These are phyloP conservation scores for Stipa capillata DNA, from an alignment of 176 grass and related monocot species.

Conservation along the genomic window DNA sequence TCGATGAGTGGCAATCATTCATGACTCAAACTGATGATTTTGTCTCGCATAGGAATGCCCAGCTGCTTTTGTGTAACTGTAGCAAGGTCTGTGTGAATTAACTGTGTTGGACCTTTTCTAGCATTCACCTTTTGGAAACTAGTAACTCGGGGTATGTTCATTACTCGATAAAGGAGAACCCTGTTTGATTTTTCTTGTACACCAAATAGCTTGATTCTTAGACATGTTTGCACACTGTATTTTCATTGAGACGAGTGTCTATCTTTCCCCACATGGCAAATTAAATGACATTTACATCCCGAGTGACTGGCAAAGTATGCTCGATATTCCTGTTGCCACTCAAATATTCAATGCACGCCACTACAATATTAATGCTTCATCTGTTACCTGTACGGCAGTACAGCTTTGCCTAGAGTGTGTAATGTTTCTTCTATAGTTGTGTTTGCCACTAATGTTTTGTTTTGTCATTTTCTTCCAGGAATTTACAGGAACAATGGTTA, in stretches of 20 bases:
- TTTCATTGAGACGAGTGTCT: not conserved
- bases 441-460: not conserved
- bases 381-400: not conserved
- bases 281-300: not conserved
- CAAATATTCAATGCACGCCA: not conserved
- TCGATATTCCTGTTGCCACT: not conserved
- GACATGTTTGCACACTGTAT: no score
- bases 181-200: not conserved
- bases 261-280: not conserved
- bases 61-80: not conserved
- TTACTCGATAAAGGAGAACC: not conserved
- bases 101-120: not conserved
- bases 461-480: conserved; percentile 33
- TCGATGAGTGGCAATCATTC: conserved; percentile 25
- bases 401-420: not conserved
- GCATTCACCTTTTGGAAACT: not conserved
- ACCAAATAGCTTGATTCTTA: no score
- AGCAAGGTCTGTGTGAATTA: not conserved
- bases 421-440: not conserved
- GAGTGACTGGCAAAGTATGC: not conserved
- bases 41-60: not conserved
- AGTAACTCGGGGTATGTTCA: not conserved
- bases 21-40: conserved; percentile 7
- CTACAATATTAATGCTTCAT: conserved; percentile 13
- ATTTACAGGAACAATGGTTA: conserved; percentile 89